These are phyloP conservation scores for Parafenestella ontariensis DNA, from an alignment of 2,329 filamentous ascomycete genomes.

Conservation along the genomic window DNA sequence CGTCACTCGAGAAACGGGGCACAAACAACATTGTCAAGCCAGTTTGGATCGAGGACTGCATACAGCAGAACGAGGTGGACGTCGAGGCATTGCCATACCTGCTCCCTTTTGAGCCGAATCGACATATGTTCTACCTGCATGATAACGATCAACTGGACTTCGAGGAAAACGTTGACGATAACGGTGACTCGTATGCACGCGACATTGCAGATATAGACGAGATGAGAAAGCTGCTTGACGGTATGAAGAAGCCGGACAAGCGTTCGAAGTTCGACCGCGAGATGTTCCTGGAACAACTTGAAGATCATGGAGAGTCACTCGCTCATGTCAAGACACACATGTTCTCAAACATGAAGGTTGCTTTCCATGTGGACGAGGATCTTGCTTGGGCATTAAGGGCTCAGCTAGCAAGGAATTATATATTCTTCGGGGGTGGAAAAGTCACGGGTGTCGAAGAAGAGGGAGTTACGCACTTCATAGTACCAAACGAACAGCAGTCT, in stretches of 20 bases:
- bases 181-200: constrained; percentile 82
- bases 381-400: constrained; percentile 34
- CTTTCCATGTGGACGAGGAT: constrained; percentile 14
- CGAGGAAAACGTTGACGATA: constrained; percentile 72
- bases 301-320: constrained; percentile 34
- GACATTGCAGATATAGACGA: constrained; percentile 69
- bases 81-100: constrained; percentile 61
- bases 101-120: constrained; percentile 68
- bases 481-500: constrained; percentile 57
- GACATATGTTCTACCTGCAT: constrained; percentile 76
- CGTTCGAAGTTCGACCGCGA: constrained; percentile 23
- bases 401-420: constrained; percentile 61
- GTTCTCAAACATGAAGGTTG: constrained; percentile 37
- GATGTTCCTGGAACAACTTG: constrained; percentile 35
- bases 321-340: constrained; percentile 38
- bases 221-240: constrained; percentile 55
- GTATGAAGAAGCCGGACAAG: constrained; percentile 46
- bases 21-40: constrained; percentile 77
- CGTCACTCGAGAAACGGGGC: constrained; percentile 77
- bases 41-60: constrained; percentile 83
- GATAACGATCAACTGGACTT: constrained; percentile 63
- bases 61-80: constrained; percentile 66
- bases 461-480: constrained; percentile 74
- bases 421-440: constrained; percentile 73
- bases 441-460: constrained; percentile 60